Evolutionary conservation across 2,329 filamentous ascomycete genomes (phyloP), one percentile per base, ranked within the genome.

Genomic region (Aspergillus awamori): DNA sequence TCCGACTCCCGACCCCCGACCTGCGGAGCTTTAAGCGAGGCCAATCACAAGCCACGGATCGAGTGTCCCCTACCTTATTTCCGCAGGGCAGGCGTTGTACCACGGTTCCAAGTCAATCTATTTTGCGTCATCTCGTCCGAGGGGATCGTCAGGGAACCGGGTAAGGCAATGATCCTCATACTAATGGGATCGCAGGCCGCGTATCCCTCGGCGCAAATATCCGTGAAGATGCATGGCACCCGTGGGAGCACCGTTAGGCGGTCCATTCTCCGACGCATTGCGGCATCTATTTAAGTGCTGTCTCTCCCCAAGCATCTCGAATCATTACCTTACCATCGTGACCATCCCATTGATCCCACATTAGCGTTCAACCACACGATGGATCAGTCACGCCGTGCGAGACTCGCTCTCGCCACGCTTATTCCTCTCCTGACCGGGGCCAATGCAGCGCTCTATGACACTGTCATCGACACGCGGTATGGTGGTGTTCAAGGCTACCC

Each of bases 401-500:
- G 26, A 28, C 47, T 51, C 26, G 15, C 47, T 8, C 26, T 51
- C 15, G 47, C n/a, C n/a, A 17, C 47, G 8, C 15, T 51, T 15
- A 30, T 13, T 3, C 47, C 47, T 24, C 17, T 33, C 13, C 47
- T 51, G 8, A 24, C 10, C 8, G 24, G 47, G 47, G 47, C 26
- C 15, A 51, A 51, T 30, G 47, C 47, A 0, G 52, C 56, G 8
- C 65, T 69, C n/a, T 69, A 64, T 61, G 61, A 66, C 26, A 53
- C 62, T 26, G 60, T 65, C 43, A 64, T 69, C 17, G 47, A 69
- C 22, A 70, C 65, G 36, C 57, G 53, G 4, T 63, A 66, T 41
- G 67, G 65, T 11, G 57, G 51, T 4, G 60, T 70, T 17, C 54
- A 67, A 49, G 67, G 65, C 13, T 69, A 63, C 51, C 51, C 67